These are phyloP conservation scores for Rhizopogon vesiculosus DNA, from an alignment of 768 basidiomycete genomes.

Conservation along the genomic window DNA sequence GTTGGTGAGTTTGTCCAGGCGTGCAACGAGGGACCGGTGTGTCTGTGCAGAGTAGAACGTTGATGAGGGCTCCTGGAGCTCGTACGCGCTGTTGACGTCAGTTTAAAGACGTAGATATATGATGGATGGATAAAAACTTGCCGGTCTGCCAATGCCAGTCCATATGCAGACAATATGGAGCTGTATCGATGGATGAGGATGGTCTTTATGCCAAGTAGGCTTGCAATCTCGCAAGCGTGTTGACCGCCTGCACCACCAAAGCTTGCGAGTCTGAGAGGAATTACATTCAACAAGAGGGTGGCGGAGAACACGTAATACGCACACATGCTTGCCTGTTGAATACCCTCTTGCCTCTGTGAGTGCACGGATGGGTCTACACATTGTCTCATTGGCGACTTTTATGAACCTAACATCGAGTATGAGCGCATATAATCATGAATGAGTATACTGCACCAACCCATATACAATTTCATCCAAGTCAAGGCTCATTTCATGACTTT, in stretches of 20 bases:
- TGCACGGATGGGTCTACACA: constrained; percentile 90
- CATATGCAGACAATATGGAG: constrained; percentile 91
- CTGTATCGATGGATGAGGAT: constrained; percentile 89
- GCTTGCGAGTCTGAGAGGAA: constrained; percentile 57
- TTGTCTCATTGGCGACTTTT: constrained; percentile 95
- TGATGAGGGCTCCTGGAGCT: constrained; percentile 87
- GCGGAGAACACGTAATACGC: constrained; percentile 5
- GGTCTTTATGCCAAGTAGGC: constrained; percentile 79
- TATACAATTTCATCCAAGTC: constrained; percentile 83
- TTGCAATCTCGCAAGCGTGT: constrained; percentile 90
- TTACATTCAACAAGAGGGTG: not conserved
- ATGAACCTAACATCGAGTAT: constrained; percentile 59
- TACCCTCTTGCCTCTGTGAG: constrained; percentile 88
- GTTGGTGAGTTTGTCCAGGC: constrained; percentile 64
- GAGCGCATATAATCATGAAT: not conserved
- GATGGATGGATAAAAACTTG: constrained; percentile 16
- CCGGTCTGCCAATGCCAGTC: constrained; percentile 86
- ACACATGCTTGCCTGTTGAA: constrained; percentile 74
- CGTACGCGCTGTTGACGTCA: constrained; percentile 54
- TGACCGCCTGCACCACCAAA: constrained; percentile 92
- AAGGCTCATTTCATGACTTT: constrained; percentile 51
- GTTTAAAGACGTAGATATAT: not conserved
- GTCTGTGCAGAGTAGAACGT: constrained; percentile 66
- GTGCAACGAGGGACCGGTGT: constrained; percentile 46
- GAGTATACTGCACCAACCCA: constrained; percentile 45